phyloP scores from a whole-genome alignment of 306 rosid species.

The Gastrolobium bilobum region DNA sequence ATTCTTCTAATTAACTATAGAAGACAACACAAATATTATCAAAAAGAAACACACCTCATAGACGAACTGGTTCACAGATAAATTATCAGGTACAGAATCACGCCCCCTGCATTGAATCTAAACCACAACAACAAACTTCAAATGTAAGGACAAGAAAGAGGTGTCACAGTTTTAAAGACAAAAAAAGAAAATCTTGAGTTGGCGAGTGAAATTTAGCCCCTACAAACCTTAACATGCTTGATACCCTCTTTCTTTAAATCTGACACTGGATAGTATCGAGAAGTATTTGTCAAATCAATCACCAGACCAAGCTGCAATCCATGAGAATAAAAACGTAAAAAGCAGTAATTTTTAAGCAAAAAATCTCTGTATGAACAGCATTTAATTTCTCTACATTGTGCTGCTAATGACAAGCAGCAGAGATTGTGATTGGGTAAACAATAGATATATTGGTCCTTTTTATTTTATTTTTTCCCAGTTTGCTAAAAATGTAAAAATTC shows the following conservation, averaged over 20 bases:
- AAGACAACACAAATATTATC: slow-evolving; percentile 36
- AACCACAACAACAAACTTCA: slow-evolving; percentile 51
- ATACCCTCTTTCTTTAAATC: slow-evolving; percentile 97
- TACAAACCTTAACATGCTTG: slow-evolving; percentile 89
- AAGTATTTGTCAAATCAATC: slow-evolving; percentile 94
- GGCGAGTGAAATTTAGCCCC: slow-evolving; percentile 33
- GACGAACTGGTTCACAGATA: slow-evolving; percentile 88
- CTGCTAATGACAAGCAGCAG: slow-evolving; percentile 18
- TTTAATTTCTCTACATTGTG: slow-evolving; percentile 23
- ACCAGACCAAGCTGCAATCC: slow-evolving; percentile 95
- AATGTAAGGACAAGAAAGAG: slow-evolving; percentile 42
- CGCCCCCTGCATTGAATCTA: slow-evolving; percentile 98
- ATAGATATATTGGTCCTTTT: slow-evolving; percentile 29
- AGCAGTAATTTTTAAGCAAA: slow-evolving; percentile 18
- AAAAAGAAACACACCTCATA: slow-evolving; percentile 77
- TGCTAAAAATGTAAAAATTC: slow-evolving; percentile 19
- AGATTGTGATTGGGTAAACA: slow-evolving; percentile 18
- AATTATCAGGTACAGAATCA: slow-evolving; percentile 91
- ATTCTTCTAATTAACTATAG: slow-evolving; percentile 32
- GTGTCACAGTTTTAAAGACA: slow-evolving; percentile 29
- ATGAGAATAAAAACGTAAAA: slow-evolving; percentile 45
- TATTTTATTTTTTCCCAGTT: background rate
- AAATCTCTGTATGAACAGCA: slow-evolving; percentile 5
- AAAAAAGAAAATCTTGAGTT: slow-evolving; percentile 22
- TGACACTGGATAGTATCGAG: slow-evolving; percentile 82